Evolutionary conservation across 306 rosid species (phyloP), one percentile per base, ranked within the genome.

Genomic region (Elaeagnus macrophylla): DNA sequence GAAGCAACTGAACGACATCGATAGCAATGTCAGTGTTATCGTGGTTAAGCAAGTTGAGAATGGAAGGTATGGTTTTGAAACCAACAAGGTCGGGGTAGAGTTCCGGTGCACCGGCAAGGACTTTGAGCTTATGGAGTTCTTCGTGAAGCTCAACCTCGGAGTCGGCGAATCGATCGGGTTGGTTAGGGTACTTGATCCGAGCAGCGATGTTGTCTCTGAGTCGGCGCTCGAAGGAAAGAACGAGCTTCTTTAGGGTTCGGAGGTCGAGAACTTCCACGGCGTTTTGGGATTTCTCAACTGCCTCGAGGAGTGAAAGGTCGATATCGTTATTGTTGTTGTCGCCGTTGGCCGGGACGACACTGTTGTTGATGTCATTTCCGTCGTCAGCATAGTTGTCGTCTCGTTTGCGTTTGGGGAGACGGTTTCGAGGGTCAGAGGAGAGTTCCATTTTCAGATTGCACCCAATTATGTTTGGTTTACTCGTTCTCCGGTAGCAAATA

Each of bases 121-220:
- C 66, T 40, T 78, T 81, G 65, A 90, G 94, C 65, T 83, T 83
- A 43, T 82, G 90, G 0, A 90, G 83, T 66, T 90, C 97, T 11
- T 90, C 97, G 46, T 90, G 95, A 68, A 90, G 97, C 19, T 86
- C 95, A 37, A 90, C 20, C 60, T 90, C 97, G 10, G 97, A 90
- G 62, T 90, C 97, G 56, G 95, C 88, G 37, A 90, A 90, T 1
- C 89, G 89, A 3, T 85, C 94, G 35, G 97, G 97, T 15, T 90
- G 90, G 64, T 81, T 78, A 1, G 94, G 86, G 68, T 81, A 82
- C 61, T 90, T 90, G 70, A 90, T 94, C 12, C 97, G 84, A 25
- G 95, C 94, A 45, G 80, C 94, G 48, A 87, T 83, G 80, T 90
- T 90, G 45, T 90, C 97, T 49, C 75, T 83, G 59, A 86, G 82